Evolutionary conservation across 2,329 filamentous ascomycete genomes (phyloP).

Genomic region (Diplodia sapinea): DNA sequence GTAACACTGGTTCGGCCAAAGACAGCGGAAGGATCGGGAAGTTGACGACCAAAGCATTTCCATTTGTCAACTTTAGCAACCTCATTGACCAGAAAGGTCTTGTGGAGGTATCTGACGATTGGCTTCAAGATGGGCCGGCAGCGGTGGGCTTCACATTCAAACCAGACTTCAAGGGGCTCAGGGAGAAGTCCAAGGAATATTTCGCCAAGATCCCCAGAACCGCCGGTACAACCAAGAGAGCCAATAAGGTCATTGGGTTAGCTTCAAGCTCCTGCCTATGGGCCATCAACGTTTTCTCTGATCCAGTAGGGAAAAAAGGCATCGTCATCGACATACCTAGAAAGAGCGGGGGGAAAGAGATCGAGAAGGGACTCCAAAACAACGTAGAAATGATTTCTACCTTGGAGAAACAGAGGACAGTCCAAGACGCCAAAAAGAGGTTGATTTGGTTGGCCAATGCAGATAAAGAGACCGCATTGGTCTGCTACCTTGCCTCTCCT

Average conservation of each 20-base stretch:
- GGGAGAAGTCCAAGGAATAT: neutral
- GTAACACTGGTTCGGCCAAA: neutral
- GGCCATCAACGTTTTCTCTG: too few relatives aligned
- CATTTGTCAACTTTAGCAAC: neutral
- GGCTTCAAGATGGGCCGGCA: neutral
- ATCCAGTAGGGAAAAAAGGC: too few relatives aligned
- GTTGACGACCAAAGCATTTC: neutral
- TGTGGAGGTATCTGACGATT: neutral
- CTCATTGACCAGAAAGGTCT: neutral
- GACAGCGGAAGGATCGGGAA: neutral
- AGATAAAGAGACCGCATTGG: conserved; percentile 3
- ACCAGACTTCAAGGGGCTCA: neutral
- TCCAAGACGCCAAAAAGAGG: neutral
- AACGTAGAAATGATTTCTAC: too few relatives aligned
- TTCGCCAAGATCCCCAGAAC: too few relatives aligned
- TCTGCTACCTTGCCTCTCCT: conserved; percentile 34
- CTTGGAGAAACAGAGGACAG: too few relatives aligned
- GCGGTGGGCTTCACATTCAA: neutral
- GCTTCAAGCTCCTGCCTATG: too few relatives aligned
- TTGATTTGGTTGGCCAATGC: conserved; percentile 9
- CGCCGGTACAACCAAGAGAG: too few relatives aligned
- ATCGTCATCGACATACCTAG: too few relatives aligned
- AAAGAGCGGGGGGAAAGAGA: too few relatives aligned
- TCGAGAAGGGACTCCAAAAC: too few relatives aligned
- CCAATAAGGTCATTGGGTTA: too few relatives aligned